These are phyloP conservation scores for Cyberlindnera galapagoensis DNA, from an alignment of 805 yeast genomes.

Conservation along the genomic window DNA sequence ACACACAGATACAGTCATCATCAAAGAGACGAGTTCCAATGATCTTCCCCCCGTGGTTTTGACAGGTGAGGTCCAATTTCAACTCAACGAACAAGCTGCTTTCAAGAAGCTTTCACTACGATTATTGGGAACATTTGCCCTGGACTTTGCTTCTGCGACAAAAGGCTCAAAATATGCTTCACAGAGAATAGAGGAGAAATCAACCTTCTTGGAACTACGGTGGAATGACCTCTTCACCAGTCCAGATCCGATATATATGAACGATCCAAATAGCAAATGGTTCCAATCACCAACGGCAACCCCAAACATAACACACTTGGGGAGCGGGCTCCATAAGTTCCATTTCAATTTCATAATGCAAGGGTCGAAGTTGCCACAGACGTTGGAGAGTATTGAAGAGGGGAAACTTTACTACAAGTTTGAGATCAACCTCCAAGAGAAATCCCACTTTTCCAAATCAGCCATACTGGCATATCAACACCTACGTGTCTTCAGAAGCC, in stretches of 20 bases:
- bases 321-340: conserved; percentile 77
- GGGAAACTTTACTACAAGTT: conserved; percentile 66
- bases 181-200: conserved; percentile 39
- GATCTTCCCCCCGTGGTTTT: conserved; percentile 70
- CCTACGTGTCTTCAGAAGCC: conserved; percentile 71
- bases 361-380: conserved; percentile 73
- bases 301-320: conserved; percentile 27
- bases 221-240: conserved; percentile 52
- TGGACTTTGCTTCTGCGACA: conserved; percentile 43
- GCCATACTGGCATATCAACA: conserved; percentile 43
- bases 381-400: conserved; percentile 84
- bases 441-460: conserved; percentile 35
- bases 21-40: conserved; percentile 66
- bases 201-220: conserved; percentile 55
- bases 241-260: conserved; percentile 3
- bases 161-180: conserved; percentile 28
- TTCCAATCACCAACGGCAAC: conserved; percentile 10
- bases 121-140: conserved; percentile 53
- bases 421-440: conserved; percentile 68
- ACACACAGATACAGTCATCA: conserved; percentile 54
- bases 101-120: conserved; percentile 54
- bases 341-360: conserved; percentile 72
- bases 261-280: conserved; percentile 5
- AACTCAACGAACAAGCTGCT: conserved; percentile 58
- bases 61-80: conserved; percentile 67